Evolutionary conservation across 2,329 filamentous ascomycete species (phyloP), one percentile per base, ranked within the genome.

Genomic region (Venturia oleaginea): DNA sequence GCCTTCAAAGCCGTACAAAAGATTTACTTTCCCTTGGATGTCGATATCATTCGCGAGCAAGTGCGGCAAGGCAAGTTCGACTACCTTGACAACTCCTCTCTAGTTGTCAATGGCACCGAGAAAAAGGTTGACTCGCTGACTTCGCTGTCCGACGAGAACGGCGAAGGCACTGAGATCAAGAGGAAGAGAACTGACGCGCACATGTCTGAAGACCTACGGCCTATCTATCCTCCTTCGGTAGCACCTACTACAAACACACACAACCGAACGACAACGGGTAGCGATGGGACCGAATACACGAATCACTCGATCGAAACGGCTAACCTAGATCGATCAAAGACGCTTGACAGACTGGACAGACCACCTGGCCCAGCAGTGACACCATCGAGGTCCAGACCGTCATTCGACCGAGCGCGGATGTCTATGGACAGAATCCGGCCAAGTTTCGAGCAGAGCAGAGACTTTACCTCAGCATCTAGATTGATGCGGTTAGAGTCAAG

Each of bases 41-140:
- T 97, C 65, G 94, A 99, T 74, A 96, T 99, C 68, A 87, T 99
- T 71, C 91, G 94, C 59, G 94, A 99, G 76, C 92, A 97, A 78
- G 86, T 95, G 67, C 85, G 85, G 34, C 82, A 87, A 77, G 94
- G 94, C 69, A 87, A 88, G 72, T 97, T 95, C 74, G 86, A 89
- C 68, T 85, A 91, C 70, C 81, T 93, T 61, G 83, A 86, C 64
- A 75, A 84, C 48, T 34, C 27, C 10, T 37, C 51, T 11, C 27
- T 3, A 57, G 27, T 19, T 34, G 27, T 34, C 27, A 17, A 43
- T 34, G 40, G 27, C 27, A 24, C 61, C 40, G 40, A 54, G 8
- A 60, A 42, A 15, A 79, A 79, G 62, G 75, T 76, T 22, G 76
- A 76, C 54, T 85, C 83, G 19, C 81, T 82, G 51, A 81, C 81